phyloP scores from a whole-genome alignment of 176 grass and related monocot species.

The Phragmites australis region DNA sequence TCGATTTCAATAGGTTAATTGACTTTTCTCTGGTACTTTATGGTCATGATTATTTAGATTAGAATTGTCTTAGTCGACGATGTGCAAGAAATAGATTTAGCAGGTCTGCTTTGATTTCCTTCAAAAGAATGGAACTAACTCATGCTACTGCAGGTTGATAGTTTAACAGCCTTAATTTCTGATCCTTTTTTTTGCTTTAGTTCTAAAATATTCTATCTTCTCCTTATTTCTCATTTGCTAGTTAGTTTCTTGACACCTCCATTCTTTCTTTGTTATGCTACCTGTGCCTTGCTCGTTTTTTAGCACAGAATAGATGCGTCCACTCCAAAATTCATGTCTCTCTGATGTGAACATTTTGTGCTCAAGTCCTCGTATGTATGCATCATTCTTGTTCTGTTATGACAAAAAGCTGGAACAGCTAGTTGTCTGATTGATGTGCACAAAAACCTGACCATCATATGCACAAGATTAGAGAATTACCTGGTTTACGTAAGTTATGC shows the following conservation, averaged over 20 bases:
- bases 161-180: background rate
- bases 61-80: background rate
- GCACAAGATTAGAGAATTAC: background rate
- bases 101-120: background rate
- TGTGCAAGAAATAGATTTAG: background rate
- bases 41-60: background rate
- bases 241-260: background rate
- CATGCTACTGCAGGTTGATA: background rate
- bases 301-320: background rate
- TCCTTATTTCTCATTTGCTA: conserved; percentile 1
- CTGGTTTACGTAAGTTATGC: background rate
- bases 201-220: background rate
- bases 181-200: background rate
- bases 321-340: background rate
- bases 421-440: background rate
- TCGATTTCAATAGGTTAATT: background rate
- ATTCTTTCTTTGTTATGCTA: conserved; percentile 24
- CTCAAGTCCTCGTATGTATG: background rate
- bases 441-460: background rate
- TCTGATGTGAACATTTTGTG: background rate
- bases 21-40: background rate
- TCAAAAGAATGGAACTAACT: background rate
- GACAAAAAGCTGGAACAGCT: background rate
- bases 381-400: conserved; percentile 8
- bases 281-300: background rate